Conservation (phyloP, 2,329 filamentous ascomycete species). For the Verticillium longisporum region DNA sequence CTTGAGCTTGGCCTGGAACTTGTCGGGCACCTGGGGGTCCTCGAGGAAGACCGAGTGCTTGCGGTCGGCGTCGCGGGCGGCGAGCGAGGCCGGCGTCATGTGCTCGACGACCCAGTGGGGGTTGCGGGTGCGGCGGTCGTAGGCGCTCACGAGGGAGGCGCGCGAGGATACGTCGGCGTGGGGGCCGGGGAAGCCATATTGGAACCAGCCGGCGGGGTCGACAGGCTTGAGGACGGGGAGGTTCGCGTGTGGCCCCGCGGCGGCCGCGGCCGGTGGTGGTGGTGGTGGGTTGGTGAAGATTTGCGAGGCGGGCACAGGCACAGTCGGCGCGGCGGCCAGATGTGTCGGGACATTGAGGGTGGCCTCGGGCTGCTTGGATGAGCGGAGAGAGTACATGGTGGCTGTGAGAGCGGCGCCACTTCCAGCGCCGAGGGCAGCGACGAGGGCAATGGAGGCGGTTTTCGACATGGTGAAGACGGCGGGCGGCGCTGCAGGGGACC, state of each 20-base stretch:
- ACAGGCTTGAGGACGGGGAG: conserved; percentile 41
- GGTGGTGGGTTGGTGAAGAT: conserved; percentile 30
- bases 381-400: conserved; percentile 55
- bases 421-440: conserved; percentile 70
- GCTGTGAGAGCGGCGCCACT: conserved; percentile 70
- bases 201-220: conserved; percentile 69
- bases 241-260: conserved; percentile 18
- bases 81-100: conserved; percentile 83
- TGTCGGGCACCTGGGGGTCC: conserved; percentile 69
- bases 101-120: conserved; percentile 95
- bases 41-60: conserved; percentile 79
- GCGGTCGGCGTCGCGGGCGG: conserved; percentile 69
- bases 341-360: conserved; percentile 22
- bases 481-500: background rate
- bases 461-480: conserved; percentile 61
- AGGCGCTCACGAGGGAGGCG: conserved; percentile 74
- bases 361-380: conserved; percentile 36
- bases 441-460: conserved; percentile 60
- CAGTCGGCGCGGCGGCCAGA: conserved; percentile 20
- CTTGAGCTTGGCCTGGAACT: conserved; percentile 83
- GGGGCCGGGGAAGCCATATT: conserved; percentile 90
- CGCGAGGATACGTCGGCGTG: conserved; percentile 74
- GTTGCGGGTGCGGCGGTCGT: conserved; percentile 85
- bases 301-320: conserved; percentile 52
- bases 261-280: conserved; percentile 15